Evolutionary conservation across 2,329 filamentous ascomycete genomes (phyloP).

Genomic region (Phaeosphaeriaceae sp.): DNA sequence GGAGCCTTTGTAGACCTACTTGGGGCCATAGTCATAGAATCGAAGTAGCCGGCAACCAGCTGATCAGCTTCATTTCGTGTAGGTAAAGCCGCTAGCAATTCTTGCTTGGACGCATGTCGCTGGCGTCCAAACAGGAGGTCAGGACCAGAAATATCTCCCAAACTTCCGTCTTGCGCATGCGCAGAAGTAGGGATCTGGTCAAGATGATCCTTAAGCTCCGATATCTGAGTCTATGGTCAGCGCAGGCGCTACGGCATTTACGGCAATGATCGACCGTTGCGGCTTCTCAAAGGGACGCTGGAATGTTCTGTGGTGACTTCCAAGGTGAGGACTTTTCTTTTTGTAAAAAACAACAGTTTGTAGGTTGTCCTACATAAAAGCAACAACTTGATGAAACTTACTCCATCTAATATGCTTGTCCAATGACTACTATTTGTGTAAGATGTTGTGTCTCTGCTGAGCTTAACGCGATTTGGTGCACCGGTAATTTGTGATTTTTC

Average conservation of each 20-base stretch:
- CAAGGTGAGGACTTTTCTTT: too few relatives aligned
- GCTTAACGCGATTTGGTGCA: slow-evolving; percentile 40
- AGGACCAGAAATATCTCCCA: slow-evolving; percentile 28
- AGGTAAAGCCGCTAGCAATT: slow-evolving; percentile 38
- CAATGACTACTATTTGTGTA: slow-evolving; percentile 45
- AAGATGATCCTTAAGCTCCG: slow-evolving; percentile 40
- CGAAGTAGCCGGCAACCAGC: slow-evolving; percentile 33
- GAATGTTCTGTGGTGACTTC: too few relatives aligned
- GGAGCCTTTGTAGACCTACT: slow-evolving; percentile 19
- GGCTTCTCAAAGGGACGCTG: too few relatives aligned
- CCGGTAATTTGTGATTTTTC: slow-evolving; percentile 23
- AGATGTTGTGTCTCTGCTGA: slow-evolving; percentile 35
- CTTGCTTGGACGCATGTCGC: slow-evolving; percentile 34
- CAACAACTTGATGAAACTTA: slow-evolving; percentile 16
- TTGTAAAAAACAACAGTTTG: too few relatives aligned
- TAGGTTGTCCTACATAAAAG: too few relatives aligned
- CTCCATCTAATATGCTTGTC: slow-evolving; percentile 47
- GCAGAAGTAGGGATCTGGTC: slow-evolving; percentile 37
- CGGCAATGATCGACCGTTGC: background rate
- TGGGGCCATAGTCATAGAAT: slow-evolving; percentile 34
- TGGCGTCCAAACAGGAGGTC: slow-evolving; percentile 40
- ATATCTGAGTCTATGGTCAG: slow-evolving; percentile 26
- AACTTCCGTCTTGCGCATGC: slow-evolving; percentile 16
- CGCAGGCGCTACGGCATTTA: background rate
- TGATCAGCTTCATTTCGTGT: slow-evolving; percentile 31